Percentiles rank a stretch among this genome's conserved stretches.
Conservation (phyloP, 441 rosid species). For the Eutrema salsugineum region DNA sequence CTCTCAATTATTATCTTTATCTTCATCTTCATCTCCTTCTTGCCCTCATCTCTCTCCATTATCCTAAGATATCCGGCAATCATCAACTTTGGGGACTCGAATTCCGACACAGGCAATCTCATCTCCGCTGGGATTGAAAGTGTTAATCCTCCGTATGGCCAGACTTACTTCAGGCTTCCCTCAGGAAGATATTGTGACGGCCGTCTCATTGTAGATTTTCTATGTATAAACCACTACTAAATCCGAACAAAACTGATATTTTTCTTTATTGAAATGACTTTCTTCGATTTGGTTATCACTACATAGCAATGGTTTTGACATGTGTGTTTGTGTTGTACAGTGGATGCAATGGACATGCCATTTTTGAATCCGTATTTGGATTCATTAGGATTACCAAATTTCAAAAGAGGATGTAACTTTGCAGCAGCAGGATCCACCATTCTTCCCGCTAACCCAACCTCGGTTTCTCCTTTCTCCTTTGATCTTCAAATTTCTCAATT, state of each 20-base stretch:
- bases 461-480: conserved; percentile 82
- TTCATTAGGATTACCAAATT: conserved; percentile 77
- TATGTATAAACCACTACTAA: conserved; percentile 41
- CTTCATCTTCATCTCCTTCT: conserved; percentile 33
- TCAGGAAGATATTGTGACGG: conserved; percentile 65
- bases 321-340: conserved; percentile 35
- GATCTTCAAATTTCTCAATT: conserved; percentile 86
- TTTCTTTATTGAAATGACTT: neutral
- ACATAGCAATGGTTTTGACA: neutral
- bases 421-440: conserved; percentile 89
- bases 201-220: conserved; percentile 53
- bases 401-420: conserved; percentile 83
- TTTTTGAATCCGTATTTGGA: conserved; percentile 90
- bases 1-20: conserved; percentile 11
- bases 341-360: conserved; percentile 91
- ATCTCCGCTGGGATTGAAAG: conserved; percentile 54
- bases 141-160: conserved; percentile 50
- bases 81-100: conserved; percentile 66
- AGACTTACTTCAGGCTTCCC: conserved; percentile 41
- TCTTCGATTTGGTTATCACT: neutral
- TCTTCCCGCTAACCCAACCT: conserved; percentile 68
- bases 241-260: neutral
- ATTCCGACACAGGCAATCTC: conserved; percentile 58
- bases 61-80: conserved; percentile 46
- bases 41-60: conserved; percentile 40